Conservation (phyloP, 192 early-diverging fungal species). For the Coemansia sp. region DNA sequence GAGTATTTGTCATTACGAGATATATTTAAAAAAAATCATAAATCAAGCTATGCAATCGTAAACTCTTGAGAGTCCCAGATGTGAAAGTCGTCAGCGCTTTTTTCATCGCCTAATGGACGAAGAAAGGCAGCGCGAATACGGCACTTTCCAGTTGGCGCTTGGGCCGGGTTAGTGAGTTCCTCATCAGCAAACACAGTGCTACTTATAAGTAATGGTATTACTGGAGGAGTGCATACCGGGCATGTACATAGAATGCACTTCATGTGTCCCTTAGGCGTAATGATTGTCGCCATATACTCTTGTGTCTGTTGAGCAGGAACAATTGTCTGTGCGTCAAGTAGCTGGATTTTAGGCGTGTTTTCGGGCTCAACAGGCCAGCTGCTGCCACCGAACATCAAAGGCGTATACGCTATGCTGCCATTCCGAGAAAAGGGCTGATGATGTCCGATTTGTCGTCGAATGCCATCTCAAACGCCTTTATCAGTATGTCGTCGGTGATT, state of each 20-base stretch:
- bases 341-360: background rate
- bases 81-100: constrained; percentile 35
- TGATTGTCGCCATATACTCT: constrained; percentile 20
- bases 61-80: constrained; percentile 43
- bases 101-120: constrained; percentile 38
- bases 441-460: constrained; percentile 54
- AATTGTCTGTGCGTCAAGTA: background rate
- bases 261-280: constrained; percentile 31
- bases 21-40: too few species aligned
- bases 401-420: constrained; percentile 12
- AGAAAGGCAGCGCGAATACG: constrained; percentile 29
- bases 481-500: constrained; percentile 56
- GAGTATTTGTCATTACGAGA: too few species aligned
- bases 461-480: constrained; percentile 61
- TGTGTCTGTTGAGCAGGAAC: constrained; percentile 27
- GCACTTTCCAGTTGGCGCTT: constrained; percentile 40
- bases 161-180: background rate
- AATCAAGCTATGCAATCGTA: constrained; percentile 11
- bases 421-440: constrained; percentile 68
- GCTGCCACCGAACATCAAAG: background rate
- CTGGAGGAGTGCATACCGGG: constrained; percentile 10
- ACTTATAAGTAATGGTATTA: background rate
- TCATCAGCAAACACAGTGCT: constrained; percentile 22
- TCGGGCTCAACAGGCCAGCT: background rate
- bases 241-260: constrained; percentile 21